A percentile compares a stretch with the other conserved stretches of the same genome.
phyloP scores from a whole-genome alignment of 1,284 basidiomycete species.

The Sphagnurus paluster region DNA sequence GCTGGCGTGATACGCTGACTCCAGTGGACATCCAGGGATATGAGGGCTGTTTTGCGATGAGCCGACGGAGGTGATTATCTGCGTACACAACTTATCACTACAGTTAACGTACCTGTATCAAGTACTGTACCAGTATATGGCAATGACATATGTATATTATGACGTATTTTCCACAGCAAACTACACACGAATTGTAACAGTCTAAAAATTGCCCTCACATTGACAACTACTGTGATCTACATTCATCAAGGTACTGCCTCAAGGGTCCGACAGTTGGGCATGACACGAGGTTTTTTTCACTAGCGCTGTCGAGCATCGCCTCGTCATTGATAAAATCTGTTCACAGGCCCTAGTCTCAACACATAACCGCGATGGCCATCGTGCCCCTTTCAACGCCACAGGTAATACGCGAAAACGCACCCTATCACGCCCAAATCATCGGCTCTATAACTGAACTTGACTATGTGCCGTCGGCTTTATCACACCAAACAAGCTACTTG shows the following conservation, averaged over 20 bases:
- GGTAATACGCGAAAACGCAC: slow-evolving; percentile 34
- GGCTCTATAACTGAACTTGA: slow-evolving; percentile 34
- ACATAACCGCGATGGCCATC: background rate
- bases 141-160: slow-evolving; percentile 1
- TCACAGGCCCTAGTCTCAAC: background rate
- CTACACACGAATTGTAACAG: too few relatives aligned
- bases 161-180: too few relatives aligned
- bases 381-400: slow-evolving; percentile 29
- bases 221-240: too few relatives aligned
- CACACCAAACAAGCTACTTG: slow-evolving; percentile 35
- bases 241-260: too few relatives aligned
- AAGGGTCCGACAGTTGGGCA: too few relatives aligned
- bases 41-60: slow-evolving; percentile 77
- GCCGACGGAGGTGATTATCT: slow-evolving; percentile 47
- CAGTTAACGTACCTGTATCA: too few relatives aligned
- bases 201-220: too few relatives aligned
- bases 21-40: slow-evolving; percentile 58
- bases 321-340: background rate
- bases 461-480: slow-evolving; percentile 37
- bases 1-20: slow-evolving; percentile 75
- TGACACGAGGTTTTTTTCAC: too few relatives aligned
- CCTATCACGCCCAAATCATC: slow-evolving; percentile 37
- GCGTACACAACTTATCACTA: too few relatives aligned
- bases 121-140: too few relatives aligned
- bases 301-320: too few relatives aligned